Conservation (phyloP, 1,284 basidiomycete genomes). For the Heterobasidion irregulare region DNA sequence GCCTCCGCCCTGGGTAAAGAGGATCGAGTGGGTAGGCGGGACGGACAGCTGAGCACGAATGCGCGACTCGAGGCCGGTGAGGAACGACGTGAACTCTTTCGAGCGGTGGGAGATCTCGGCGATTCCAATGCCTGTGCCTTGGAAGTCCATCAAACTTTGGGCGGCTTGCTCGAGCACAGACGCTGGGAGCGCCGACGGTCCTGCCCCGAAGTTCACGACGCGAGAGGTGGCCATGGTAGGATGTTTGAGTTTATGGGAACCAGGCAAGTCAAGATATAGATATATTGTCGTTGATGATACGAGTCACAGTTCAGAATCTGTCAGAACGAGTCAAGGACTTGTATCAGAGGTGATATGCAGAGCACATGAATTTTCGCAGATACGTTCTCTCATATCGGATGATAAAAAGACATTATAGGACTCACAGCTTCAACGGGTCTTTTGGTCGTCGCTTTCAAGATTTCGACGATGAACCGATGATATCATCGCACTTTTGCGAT, state of each 20-base stretch:
- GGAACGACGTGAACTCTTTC: constrained; percentile 73
- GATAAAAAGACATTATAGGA: too few species aligned
- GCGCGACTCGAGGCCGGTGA: constrained; percentile 59
- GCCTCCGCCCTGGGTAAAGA: constrained; percentile 92
- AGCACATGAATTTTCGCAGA: too few species aligned
- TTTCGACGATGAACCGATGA: too few species aligned
- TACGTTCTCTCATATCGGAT: too few species aligned
- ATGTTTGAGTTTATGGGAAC: background rate
- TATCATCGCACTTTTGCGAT: too few species aligned
- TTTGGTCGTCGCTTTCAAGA: too few species aligned
- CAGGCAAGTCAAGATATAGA: background rate
- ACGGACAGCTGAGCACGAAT: constrained; percentile 73
- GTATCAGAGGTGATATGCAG: too few species aligned
- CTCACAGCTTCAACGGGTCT: too few species aligned
- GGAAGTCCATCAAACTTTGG: constrained; percentile 79
- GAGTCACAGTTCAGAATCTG: background rate
- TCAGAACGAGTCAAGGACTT: too few species aligned
- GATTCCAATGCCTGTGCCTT: constrained; percentile 85
- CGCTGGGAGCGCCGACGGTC: constrained; percentile 83
- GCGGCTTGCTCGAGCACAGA: constrained; percentile 76
- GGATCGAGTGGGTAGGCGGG: constrained; percentile 76
- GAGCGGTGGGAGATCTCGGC: constrained; percentile 93
- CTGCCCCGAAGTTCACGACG: constrained; percentile 86
- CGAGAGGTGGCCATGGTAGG: constrained; percentile 25
- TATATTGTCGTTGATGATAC: background rate